Evolutionary conservation across 306 rosid species (phyloP), one percentile per base, ranked within the genome.

Genomic region (Pyrus bretschneideri): DNA sequence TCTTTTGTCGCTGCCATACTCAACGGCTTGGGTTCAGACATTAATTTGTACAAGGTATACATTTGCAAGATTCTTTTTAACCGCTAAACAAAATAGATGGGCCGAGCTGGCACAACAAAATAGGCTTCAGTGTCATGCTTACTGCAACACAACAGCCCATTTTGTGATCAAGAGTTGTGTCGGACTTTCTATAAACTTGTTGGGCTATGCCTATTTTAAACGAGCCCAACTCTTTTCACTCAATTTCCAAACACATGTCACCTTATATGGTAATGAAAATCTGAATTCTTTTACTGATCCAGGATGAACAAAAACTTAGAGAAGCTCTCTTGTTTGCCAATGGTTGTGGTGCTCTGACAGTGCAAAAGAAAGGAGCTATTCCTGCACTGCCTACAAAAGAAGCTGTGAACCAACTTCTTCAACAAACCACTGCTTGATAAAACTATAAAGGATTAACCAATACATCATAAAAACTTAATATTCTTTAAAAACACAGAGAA

Each of bases 381-480:
- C 98, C 98, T 27, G 86, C 98, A 40, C 83, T 91, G 8, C 97
- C 97, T 33, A 88, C 91, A 8, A 91, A 82, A 73, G 88, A 93
- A 67, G 88, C 84, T 31, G 87, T 89, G 74, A 75, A 83, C 30
- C 15, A 79, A 88, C 63, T 84, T 89, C 78, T 78, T 80, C 38
- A 57, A 73, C 84, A 91, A 79, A 77, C 55, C 21, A 67, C 84
- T 52, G 46, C 76, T 55, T 82, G 73, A 67, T 9, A 15, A 51
- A 45, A 38, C 11, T 69, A n/a, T n/a, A n/a, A n/a, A 15, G 52
- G 60, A 54, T 42, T 35, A 65, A 31, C 23, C 69, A 7, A 69
- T 29, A 29, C 2, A 25, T 25, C 4, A 30, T 19, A 29, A 55
- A 55, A 29, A 35, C 40, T 35, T 6, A 35, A 38, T 38, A 38